Base-by-base conservation (phyloP, 208 protist species). In the Herpetomonas samuelpessoai region DNA sequence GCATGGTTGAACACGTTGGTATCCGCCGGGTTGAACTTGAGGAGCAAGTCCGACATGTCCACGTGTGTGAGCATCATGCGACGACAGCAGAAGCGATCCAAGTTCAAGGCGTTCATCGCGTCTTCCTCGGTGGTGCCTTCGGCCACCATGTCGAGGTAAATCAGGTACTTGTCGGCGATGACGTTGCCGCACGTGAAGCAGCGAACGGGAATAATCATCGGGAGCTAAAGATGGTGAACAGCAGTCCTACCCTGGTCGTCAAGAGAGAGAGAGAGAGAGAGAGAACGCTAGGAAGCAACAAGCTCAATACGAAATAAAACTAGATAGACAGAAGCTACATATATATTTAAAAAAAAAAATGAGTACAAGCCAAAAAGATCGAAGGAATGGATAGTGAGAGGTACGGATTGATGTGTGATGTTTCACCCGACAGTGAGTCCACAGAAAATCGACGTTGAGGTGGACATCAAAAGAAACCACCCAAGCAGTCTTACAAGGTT, bases 111-210 rank as follows among this genome's bases (percentile, higher is more conserved):
- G 69, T 99, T 95, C 26, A 99, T 81, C 24, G 98, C 98, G 46
- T 98, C 87, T 55, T 95, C 92, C 57, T 98, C 97, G n/a, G 79
- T 72, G 57, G 96, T 92, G 28, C 98, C 97, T 44, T 92, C 74
- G 28, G 91, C 76, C 7, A 99, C 81, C 25, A 98, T 75, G 59
- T 88, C 85, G 1, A 98, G 75, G 57, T 98, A 99, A 9, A 90
- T 70, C 14, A 99, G 86, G 76, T 97, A 99, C 79, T 99, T 99
- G 81, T 99, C 98, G 39, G 97, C 98, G 59, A 99, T 93, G 9
- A 99, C 94, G 63, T 99, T 99, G 52, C 98, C 98, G 71, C 98
- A 99, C 24, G 98, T 99, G 76, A 99, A 99, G 80, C 98, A 99
- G 45, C 98, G 95, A n/a, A 99, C 95, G 25, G 98, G 98, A 62